Base-by-base conservation (phyloP, 176 grass and related monocot species). In the Oryza glumipatula region DNA sequence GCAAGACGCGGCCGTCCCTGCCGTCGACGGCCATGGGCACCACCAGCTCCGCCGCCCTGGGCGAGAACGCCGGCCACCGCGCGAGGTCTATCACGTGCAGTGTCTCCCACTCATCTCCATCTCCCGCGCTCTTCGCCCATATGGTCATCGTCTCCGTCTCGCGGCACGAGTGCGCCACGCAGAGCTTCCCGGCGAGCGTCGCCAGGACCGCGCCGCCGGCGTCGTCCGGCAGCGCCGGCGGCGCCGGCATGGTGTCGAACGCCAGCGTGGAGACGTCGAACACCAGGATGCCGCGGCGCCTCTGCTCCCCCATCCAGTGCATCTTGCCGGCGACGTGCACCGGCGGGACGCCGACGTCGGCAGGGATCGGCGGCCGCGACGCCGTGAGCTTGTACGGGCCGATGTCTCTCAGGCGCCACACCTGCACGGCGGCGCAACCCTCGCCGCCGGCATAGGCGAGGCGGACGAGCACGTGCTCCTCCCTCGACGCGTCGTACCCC, bases 401-500 rank as follows among this genome's bases (percentile, higher is more conserved):
- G 5, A 38, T 38, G 36, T 38, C 36, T 38, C 36, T 38, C 36
- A 38, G 36, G 5, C 36, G 36, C 36, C 36, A 38, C 36, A 38
- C 4, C 36, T 38, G 36, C 36, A 38, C 36, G 36, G 5, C 2
- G 28, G 28, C 28, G 46, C 46, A 74, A 14, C 1, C 22, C 9
- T 44, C 43, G 32, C 67, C 11, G 7, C 47, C 19, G 23, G 68
- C 9, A 6, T 73, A 48, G 38, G 23, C 11, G 38, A 83, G 21
- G 0, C 0, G 17, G 4, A 83, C 11, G 16, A 82, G 10, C 54
- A 82, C 39, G 15, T 82, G 54, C 23, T 73, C 38, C 39, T 73
- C 54, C 54, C 23, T 82, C 3, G 73, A 82, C 10, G 12, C 9
- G 56, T 83, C 70, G 70, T 83, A 66, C 70, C 56, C 70, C 4